phyloP scores from a whole-genome alignment of 306 rosid species.

The Lathyrus aphaca region DNA sequence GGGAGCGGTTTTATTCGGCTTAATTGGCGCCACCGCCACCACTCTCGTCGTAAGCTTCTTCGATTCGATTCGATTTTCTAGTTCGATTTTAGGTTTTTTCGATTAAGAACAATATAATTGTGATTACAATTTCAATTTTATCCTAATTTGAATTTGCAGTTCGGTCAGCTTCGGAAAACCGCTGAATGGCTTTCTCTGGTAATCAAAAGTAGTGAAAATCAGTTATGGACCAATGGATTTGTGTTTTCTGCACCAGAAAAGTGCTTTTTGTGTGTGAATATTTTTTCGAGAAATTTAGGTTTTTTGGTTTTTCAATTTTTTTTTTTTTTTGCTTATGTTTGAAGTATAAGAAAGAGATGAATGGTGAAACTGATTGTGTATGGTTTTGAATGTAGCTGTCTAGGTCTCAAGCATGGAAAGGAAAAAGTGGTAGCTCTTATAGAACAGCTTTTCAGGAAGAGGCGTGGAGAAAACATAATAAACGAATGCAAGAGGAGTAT shows the following conservation, averaged over 20 bases:
- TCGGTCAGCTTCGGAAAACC: conserved; percentile 78
- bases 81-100: not conserved
- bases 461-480: conserved; percentile 82
- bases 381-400: conserved; percentile 55
- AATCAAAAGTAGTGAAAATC: not conserved
- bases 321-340: not conserved
- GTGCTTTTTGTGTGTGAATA: not conserved
- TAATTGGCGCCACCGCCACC: conserved; percentile 88
- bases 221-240: not conserved
- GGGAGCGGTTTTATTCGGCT: conserved; percentile 78
- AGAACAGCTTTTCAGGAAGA: conserved; percentile 86
- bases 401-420: conserved; percentile 66
- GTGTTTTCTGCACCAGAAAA: not conserved
- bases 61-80: conserved; percentile 27
- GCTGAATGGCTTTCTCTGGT: conserved; percentile 82
- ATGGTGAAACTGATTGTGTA: conserved; percentile 44
- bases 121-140: not conserved
- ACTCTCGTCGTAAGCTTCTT: conserved; percentile 72
- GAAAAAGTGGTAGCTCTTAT: conserved; percentile 56
- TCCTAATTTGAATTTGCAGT: conserved; percentile 58
- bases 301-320: conserved; percentile 3
- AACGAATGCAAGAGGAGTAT: conserved; percentile 88
- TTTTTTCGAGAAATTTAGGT: conserved; percentile 6
- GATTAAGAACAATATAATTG: too few species aligned
- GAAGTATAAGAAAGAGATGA: not conserved